Percentiles rank a stretch among this genome's conserved stretches.
Evolutionary conservation across 495 filamentous ascomycete species (phyloP).

Genomic region (Pseudevernia furfuracea): DNA sequence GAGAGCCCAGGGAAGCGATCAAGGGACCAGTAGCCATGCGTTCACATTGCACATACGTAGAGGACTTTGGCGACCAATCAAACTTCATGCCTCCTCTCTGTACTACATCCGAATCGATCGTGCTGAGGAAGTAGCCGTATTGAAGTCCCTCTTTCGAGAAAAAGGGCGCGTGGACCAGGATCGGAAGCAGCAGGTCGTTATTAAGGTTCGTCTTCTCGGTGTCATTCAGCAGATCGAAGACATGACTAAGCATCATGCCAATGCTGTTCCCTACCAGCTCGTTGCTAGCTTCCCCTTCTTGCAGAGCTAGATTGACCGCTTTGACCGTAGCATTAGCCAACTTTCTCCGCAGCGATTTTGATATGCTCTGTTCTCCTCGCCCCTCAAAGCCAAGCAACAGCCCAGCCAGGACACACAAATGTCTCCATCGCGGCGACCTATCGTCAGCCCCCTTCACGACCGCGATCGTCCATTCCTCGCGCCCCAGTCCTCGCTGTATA

Average conservation of each 20-base stretch:
- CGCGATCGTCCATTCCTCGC: slow-evolving; percentile 77
- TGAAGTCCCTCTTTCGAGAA: slow-evolving; percentile 68
- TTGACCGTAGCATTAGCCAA: slow-evolving; percentile 70
- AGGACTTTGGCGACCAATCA: slow-evolving; percentile 58
- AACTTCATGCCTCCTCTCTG: slow-evolving; percentile 56
- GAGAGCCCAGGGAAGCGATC: slow-evolving; percentile 64
- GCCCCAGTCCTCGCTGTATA: slow-evolving; percentile 36
- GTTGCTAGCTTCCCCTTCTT: slow-evolving; percentile 40
- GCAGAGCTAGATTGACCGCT: slow-evolving; percentile 69
- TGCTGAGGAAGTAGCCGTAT: slow-evolving; percentile 70
- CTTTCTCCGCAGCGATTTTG: slow-evolving; percentile 54
- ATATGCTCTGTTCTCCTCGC: slow-evolving; percentile 55
- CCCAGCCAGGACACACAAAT: slow-evolving; percentile 71
- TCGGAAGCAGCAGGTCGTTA: slow-evolving; percentile 67
- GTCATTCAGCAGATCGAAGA: slow-evolving; percentile 66
- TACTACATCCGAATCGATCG: slow-evolving; percentile 67
- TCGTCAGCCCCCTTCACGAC: slow-evolving; percentile 80
- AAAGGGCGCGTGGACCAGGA: slow-evolving; percentile 59
- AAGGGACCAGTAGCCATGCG: slow-evolving; percentile 58
- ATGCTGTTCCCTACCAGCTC: slow-evolving; percentile 56
- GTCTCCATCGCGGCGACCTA: slow-evolving; percentile 78
- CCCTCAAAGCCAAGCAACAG: slow-evolving; percentile 75
- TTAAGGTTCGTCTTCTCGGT: slow-evolving; percentile 50
- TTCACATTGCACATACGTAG: slow-evolving; percentile 50
- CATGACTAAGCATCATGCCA: slow-evolving; percentile 67